Base-by-base conservation (phyloP, 2,329 filamentous ascomycete species). In the Exophiala dermatitidis region DNA sequence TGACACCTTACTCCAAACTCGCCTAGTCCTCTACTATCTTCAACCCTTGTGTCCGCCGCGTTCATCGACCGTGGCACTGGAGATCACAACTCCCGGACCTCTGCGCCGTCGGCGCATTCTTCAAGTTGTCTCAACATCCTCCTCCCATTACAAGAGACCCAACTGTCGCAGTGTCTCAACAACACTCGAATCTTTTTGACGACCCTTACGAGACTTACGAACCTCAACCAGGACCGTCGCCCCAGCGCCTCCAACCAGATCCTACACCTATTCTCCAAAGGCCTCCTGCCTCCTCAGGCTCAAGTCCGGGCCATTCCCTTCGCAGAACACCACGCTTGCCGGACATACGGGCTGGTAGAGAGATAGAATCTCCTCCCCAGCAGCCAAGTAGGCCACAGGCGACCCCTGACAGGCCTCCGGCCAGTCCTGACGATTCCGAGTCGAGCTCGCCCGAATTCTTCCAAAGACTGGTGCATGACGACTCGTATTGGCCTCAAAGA, bases 141-240 rank as follows among this genome's bases (percentile, higher is more conserved):
- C 32, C 19, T 40, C 12, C 49, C 42, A 33, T 4, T 28, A 38
- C 12, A 34, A 7, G 31, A 26, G n/a, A 32, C 32, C 46, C 49
- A 51, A 41, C 58, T 59, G 56, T 67, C 66, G 61, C 63, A 63
- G 67, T 73, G 69, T 69, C 67, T 55, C 64, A 63, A 52, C 60
- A 64, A 62, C 50, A 55, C 36, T 59, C 63, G 54, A 60, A 59
- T 48, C 64, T 66, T 50, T 68, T 71, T 78, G 68, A 80, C 76
- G 76, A 79, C 69, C 67, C 70, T 68, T 66, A 79, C 77, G 76
- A 78, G 61, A 60, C 72, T 74, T 65, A 79, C 77, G 74, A 77
- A 67, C 70, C 66, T 48, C 44, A 59, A 50, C 41, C 51, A 52
- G 38, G 53, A 37, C 43, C 57, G 31, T 12, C 43, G 50, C 58